These are phyloP conservation scores for Calonectria naviculata DNA, from an alignment of 2,329 filamentous ascomycete genomes.

Conservation along the genomic window DNA sequence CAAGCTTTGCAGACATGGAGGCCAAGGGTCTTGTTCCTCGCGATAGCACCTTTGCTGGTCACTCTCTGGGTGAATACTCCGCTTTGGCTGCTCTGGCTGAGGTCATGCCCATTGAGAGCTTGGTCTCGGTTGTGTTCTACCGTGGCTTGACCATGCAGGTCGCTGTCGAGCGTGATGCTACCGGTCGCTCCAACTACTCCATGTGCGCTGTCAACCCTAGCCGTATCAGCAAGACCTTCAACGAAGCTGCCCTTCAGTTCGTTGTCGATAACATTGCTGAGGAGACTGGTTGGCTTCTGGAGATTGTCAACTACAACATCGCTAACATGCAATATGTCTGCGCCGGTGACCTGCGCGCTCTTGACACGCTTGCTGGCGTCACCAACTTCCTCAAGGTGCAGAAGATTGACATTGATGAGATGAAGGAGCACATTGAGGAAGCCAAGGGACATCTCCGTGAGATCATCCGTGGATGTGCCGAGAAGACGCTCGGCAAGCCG, in stretches of 20 bases:
- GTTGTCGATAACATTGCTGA: slow-evolving; percentile 96
- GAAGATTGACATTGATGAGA: slow-evolving; percentile 95
- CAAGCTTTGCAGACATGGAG: slow-evolving; percentile 99
- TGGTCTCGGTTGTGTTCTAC: slow-evolving; percentile 99
- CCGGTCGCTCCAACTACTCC: slow-evolving; percentile 95
- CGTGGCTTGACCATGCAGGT: slow-evolving; percentile 99
- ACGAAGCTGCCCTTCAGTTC: slow-evolving; percentile 96
- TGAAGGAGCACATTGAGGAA: slow-evolving; percentile 91
- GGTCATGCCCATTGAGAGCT: slow-evolving; percentile 99
- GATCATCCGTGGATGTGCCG: slow-evolving; percentile 90
- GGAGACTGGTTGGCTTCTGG: slow-evolving; percentile 92
- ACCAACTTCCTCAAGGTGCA: slow-evolving; percentile 96
- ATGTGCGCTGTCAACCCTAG: slow-evolving; percentile 99
- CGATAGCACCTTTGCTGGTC: slow-evolving; percentile 97
- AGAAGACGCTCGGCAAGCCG: slow-evolving; percentile 90
- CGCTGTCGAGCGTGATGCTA: slow-evolving; percentile 93
- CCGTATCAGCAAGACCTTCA: slow-evolving; percentile 98
- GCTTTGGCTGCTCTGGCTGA: slow-evolving; percentile 95
- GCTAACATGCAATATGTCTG: slow-evolving; percentile 82
- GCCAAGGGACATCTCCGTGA: slow-evolving; percentile 90
- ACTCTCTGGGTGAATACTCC: slow-evolving; percentile 98
- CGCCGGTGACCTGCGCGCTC: slow-evolving; percentile 75
- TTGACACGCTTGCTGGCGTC: slow-evolving; percentile 81
- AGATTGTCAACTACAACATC: slow-evolving; percentile 98
- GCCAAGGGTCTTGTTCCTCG: slow-evolving; percentile 94